Evolutionary conservation across 306 rosid species (phyloP), one percentile per base, ranked within the genome.

Genomic region (Castanospermum australe): DNA sequence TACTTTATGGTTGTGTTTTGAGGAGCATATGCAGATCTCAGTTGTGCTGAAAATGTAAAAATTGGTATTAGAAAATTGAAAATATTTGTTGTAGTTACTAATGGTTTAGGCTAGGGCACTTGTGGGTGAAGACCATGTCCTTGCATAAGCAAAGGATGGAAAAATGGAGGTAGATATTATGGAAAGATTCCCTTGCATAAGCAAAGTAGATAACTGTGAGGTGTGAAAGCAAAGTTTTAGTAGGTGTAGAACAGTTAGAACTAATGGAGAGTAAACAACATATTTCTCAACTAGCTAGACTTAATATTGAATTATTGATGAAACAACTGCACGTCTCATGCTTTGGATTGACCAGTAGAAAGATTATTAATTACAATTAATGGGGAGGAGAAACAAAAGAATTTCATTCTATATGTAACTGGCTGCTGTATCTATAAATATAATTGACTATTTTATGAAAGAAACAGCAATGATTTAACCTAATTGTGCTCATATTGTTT

Each of bases 141-240:
- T 59, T 36, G 0, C 50, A 17, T 36, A 35, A 5, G 30, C 15
- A n/a, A 38, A 79, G 35, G 4, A 59, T 15, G 20, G 50, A 69
- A n/a, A n/a, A 4, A 59, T 15, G 20, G 50, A 69, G 64, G 13
- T 56, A 56, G 61, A 56, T 44, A 11, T 41, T 52, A 28, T 47
- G 47, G 54, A 59, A 79, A 20, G 45, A 55, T 39, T 32, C 81
- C n/a, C 45, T 59, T 36, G 0, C 50, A 17, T 36, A 35, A 5
- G 30, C 15, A n/a, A 38, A 79, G 35, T 69, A 69, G 28, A 70
- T 69, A 76, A 64, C 52, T 63, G n/a, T 48, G 72, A 47, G 52
- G 52, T 52, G 30, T 22, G 22, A 51, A 77, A 64, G 21, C 55
- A 24, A 66, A 14, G 32, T 51, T 25, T 39, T 10, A 65, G 56